These are phyloP conservation scores for Physcomitrium patens DNA, from an alignment of 225 moss, liverwort and hornwort species.

Conservation along the genomic window DNA sequence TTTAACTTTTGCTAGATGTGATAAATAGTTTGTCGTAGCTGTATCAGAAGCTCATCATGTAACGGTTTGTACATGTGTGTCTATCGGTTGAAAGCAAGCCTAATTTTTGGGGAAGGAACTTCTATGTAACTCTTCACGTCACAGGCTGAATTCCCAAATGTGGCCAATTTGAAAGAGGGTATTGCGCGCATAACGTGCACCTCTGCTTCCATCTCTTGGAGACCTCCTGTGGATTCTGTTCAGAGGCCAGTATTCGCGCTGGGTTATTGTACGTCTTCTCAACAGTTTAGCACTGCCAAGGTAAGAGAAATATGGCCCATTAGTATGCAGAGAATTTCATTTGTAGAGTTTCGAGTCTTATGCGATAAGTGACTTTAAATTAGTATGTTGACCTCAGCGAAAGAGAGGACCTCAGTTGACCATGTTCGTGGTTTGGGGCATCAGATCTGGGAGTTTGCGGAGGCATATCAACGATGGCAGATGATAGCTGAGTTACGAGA, in stretches of 20 bases:
- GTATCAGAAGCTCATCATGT: neutral
- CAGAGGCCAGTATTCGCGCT: constrained; percentile 92
- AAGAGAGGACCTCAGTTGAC: constrained; percentile 6
- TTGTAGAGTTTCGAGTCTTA: constrained; percentile 2
- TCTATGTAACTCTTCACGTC: constrained; percentile 23
- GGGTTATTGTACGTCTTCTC: constrained; percentile 72
- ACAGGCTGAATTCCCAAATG: constrained; percentile 94
- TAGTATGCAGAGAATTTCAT: neutral
- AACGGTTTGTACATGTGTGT: neutral
- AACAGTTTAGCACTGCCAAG: constrained; percentile 76
- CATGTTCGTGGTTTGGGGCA: too few species aligned
- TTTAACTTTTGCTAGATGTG: constrained; percentile 25
- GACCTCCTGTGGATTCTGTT: constrained; percentile 72
- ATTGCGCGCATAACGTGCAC: constrained; percentile 66
- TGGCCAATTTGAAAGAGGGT: constrained; percentile 74
- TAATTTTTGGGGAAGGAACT: constrained; percentile 1
- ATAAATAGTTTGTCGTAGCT: constrained; percentile 2
- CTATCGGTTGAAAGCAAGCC: neutral
- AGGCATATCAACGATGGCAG: constrained; percentile 94
- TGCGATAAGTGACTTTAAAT: neutral
- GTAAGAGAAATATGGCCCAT: constrained; percentile 39
- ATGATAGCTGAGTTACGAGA: constrained; percentile 85
- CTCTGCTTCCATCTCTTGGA: constrained; percentile 85
- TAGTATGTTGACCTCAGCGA: constrained; percentile 25
- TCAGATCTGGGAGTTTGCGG: constrained; percentile 95